phyloP scores from a whole-genome alignment of 2,329 filamentous ascomycete genomes.

The Colletotrichum paranaense region DNA sequence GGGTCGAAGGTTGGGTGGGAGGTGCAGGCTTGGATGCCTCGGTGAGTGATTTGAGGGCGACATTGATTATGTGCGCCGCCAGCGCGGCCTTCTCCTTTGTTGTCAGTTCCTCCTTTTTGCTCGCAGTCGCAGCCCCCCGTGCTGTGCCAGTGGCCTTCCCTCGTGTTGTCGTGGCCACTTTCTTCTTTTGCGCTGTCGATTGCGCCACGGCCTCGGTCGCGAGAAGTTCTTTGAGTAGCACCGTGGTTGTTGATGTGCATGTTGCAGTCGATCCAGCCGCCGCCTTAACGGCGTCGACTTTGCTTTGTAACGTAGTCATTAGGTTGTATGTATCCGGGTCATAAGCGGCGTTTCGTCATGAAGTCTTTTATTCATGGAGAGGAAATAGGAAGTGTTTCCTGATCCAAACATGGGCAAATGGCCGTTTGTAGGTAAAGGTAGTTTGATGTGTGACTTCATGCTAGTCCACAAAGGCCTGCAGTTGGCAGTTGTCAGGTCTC shows the following conservation, averaged over 20 bases:
- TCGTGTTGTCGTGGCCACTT: slow-evolving; percentile 42
- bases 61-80: slow-evolving; percentile 80
- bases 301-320: slow-evolving; percentile 58
- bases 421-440: slow-evolving; percentile 26
- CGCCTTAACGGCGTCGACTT: slow-evolving; percentile 63
- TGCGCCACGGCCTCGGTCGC: slow-evolving; percentile 44
- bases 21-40: slow-evolving; percentile 69
- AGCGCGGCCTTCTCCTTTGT: slow-evolving; percentile 72
- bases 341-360: slow-evolving; percentile 48
- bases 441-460: slow-evolving; percentile 27
- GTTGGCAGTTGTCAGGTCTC: slow-evolving; percentile 36
- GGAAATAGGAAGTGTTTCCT: neutral
- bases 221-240: slow-evolving; percentile 60
- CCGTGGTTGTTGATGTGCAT: slow-evolving; percentile 63
- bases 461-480: slow-evolving; percentile 16
- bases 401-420: slow-evolving; percentile 13
- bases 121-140: slow-evolving; percentile 44
- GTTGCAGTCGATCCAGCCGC: slow-evolving; percentile 64
- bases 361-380: slow-evolving; percentile 13
- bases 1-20: slow-evolving; percentile 44
- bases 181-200: slow-evolving; percentile 30
- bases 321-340: slow-evolving; percentile 33
- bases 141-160: slow-evolving; percentile 41
- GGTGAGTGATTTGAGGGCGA: slow-evolving; percentile 74
- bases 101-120: slow-evolving; percentile 56